Percentiles rank a stretch among this genome's conserved stretches.
These are phyloP conservation scores for Sclerotinia nivalis DNA, from an alignment of 2,329 filamentous ascomycete species.

Conservation along the genomic window DNA sequence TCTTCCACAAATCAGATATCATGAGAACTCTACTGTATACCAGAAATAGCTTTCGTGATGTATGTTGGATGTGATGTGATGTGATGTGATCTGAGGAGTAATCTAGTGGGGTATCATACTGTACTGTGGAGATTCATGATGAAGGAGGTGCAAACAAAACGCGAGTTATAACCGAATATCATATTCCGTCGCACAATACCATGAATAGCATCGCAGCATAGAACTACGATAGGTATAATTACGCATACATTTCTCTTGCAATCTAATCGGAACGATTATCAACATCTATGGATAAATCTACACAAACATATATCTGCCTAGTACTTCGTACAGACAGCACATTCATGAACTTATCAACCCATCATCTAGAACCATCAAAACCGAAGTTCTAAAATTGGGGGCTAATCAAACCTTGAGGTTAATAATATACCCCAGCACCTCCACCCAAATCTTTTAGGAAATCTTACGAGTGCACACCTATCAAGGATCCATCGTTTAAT, in stretches of 20 bases:
- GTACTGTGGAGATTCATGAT: not conserved
- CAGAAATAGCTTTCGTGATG: not conserved
- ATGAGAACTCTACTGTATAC: not conserved
- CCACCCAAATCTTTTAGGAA: not conserved
- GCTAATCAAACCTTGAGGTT: too few species aligned
- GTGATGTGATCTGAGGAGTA: not conserved
- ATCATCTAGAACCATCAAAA: not conserved
- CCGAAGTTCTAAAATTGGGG: not conserved
- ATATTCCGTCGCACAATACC: not conserved
- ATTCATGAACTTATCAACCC: not conserved
- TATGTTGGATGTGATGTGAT: not conserved
- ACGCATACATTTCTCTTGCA: not conserved
- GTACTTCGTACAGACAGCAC: too few species aligned
- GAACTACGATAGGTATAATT: not conserved
- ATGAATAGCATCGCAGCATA: not conserved
- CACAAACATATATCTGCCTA: not conserved
- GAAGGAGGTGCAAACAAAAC: not conserved
- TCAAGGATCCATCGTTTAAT: not conserved
- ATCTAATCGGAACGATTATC: not conserved
- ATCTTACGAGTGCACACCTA: not conserved
- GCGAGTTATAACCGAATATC: not conserved
- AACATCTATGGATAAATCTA: not conserved
- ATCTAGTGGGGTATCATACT: not conserved
- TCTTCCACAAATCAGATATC: not conserved
- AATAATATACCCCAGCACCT: not conserved